Evolutionary conservation across 176 grass and related monocot species (phyloP).

Genomic region (Alloteropsis semialata): DNA sequence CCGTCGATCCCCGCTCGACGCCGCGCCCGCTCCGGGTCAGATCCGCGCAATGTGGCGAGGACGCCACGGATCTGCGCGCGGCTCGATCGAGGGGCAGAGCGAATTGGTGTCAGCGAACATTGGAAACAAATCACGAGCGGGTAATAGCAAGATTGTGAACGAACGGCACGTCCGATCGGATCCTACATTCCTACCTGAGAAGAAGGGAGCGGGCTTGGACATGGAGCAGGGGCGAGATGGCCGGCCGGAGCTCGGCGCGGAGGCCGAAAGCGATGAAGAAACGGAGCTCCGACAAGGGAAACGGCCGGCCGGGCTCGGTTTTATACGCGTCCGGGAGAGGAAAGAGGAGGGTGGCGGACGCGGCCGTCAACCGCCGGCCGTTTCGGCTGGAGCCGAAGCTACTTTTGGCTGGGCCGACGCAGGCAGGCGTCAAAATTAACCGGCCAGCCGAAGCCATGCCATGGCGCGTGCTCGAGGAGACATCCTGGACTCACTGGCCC

Average conservation of each 20-base stretch:
- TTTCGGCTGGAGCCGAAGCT: conserved; percentile 10
- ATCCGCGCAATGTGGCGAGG: background rate
- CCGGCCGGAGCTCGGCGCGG: conserved; percentile 32
- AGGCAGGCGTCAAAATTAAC: background rate
- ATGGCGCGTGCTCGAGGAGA: too few relatives aligned
- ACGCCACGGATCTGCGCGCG: conserved; percentile 15
- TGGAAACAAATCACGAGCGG: background rate
- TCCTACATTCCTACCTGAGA: background rate
- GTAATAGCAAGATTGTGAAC: background rate
- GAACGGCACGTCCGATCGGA: background rate
- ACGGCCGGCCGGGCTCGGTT: background rate
- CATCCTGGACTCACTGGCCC: background rate
- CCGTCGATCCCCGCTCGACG: background rate
- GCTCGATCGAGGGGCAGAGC: background rate
- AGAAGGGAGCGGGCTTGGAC: background rate
- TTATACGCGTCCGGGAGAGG: conserved; percentile 1
- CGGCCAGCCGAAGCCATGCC: background rate
- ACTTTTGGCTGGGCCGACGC: conserved; percentile 10
- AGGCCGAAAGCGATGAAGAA: background rate
- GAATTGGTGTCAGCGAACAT: background rate
- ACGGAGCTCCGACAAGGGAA: conserved; percentile 39
- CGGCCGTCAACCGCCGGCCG: background rate
- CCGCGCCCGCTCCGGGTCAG: background rate
- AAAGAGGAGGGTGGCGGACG: too few relatives aligned
- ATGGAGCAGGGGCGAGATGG: background rate